phyloP scores from a whole-genome alignment of 2,329 filamentous ascomycete species.

The Diplodia scrobiculata region DNA sequence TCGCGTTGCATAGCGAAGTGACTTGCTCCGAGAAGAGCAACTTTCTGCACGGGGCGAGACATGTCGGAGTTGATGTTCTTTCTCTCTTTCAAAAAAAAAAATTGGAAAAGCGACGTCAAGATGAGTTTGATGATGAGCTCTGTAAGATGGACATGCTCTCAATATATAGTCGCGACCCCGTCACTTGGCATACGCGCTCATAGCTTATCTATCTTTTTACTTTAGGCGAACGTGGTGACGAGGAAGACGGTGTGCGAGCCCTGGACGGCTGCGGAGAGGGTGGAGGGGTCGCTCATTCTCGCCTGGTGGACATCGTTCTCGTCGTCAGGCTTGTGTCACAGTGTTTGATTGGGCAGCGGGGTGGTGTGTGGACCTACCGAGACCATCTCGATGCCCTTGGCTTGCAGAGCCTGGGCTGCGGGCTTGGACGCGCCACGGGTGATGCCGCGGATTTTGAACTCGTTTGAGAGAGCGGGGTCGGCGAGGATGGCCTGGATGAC shows the following conservation, averaged over 20 bases:
- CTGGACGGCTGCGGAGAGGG: slow-evolving; percentile 36
- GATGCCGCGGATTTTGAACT: slow-evolving; percentile 55
- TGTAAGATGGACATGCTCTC: not conserved
- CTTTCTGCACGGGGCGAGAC: not conserved
- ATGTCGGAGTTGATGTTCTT: not conserved
- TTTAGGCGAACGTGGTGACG: too few species aligned
- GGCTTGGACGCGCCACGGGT: slow-evolving; percentile 55
- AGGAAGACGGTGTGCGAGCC: slow-evolving; percentile 32
- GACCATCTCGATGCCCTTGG: slow-evolving; percentile 55
- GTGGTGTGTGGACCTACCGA: slow-evolving; percentile 50
- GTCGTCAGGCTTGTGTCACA: slow-evolving; percentile 3
- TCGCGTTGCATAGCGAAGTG: too few species aligned
- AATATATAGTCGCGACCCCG: not conserved
- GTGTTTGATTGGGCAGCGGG: not conserved
- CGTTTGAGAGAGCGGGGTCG: slow-evolving; percentile 5
- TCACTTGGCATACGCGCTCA: not conserved
- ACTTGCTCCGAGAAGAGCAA: slow-evolving; percentile 4
- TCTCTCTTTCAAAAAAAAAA: not conserved
- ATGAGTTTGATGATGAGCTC: not conserved
- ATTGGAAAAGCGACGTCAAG: not conserved
- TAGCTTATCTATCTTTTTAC: not conserved
- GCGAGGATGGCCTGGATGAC: slow-evolving; percentile 48
- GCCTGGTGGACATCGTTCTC: slow-evolving; percentile 46
- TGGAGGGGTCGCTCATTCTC: slow-evolving; percentile 32
- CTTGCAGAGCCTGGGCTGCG: slow-evolving; percentile 50